Evolutionary conservation across 2,329 filamentous ascomycete species (phyloP), one percentile per base, ranked within the genome.

Genomic region (Calonectria naviculata): DNA sequence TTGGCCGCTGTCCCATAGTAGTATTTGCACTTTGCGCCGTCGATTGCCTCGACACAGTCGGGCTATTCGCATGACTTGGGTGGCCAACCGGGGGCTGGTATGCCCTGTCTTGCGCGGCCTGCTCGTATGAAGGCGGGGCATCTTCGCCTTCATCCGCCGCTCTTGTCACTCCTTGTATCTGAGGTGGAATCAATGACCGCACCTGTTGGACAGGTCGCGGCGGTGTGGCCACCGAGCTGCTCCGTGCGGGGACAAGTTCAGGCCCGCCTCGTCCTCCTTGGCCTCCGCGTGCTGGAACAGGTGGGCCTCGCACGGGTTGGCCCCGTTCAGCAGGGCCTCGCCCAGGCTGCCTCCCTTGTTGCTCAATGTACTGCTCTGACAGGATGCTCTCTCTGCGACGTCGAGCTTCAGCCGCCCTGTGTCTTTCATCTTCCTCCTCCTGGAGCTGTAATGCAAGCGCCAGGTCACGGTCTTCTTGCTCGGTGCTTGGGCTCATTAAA

Each of bases 391-490:
- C 92, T n/a, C 90, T 87, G 13, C 87, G 86, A 9, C 92, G 88
- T 1, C 92, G 89, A 12, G 89, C 90, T 68, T 91, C 88, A 60
- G 91, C 88, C 61, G 90, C 88, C n/a, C 90, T 89, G 73, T 95
- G 91, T 17, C 91, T 89, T 78, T 95, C 92, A 74, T 98, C 95
- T 81, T 98, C 96, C 80, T 98, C 95, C 78, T 98, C 97, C 81
- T 98, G 96, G 1, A 98, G 89, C 80, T 98, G 97, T 8, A 99
- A 87, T 0, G 96, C 95, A 4, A 98, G 88, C 0, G 97, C 97
- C 34, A 98, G 84, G 71, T 97, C 94, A 71, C 95, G 91, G 78
- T 98, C 95, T 83, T 98, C 91, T 85, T 97, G 89, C 83, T 93
- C 87, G 74, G 87, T 83, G 73, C 84, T 82, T 21, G 86, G 84